phyloP scores from a whole-genome alignment of 2,329 filamentous ascomycete genomes.

The Penicillium sp. region DNA sequence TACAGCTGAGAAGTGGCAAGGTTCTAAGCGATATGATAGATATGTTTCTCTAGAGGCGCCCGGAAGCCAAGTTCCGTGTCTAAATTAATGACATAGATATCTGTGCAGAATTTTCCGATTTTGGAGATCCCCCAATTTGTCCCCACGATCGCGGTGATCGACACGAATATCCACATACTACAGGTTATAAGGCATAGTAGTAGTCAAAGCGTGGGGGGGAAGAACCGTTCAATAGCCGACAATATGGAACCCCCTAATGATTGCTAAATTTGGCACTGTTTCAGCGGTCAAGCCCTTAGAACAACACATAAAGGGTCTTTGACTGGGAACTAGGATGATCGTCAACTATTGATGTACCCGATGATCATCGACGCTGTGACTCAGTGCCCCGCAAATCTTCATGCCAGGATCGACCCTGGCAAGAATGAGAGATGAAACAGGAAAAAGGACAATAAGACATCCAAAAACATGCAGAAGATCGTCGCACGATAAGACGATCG shows the following conservation, averaged over 20 bases:
- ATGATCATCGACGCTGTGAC: constrained; percentile 12
- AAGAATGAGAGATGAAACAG: background rate
- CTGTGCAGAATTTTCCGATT: constrained; percentile 1
- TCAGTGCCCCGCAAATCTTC: constrained; percentile 17
- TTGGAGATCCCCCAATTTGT: constrained; percentile 2
- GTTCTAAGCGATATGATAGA: too few species aligned
- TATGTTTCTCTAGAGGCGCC: background rate
- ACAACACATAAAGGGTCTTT: background rate
- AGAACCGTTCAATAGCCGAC: background rate
- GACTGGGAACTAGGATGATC: constrained; percentile 9
- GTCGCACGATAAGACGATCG: constrained; percentile 1
- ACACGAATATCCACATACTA: constrained; percentile 12
- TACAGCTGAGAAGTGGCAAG: too few species aligned
- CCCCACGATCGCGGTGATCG: constrained; percentile 17
- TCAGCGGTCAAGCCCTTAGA: background rate
- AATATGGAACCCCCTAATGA: background rate
- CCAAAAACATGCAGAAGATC: background rate
- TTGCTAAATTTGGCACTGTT: background rate
- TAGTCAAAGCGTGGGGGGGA: constrained; percentile 11
- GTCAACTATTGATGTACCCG: constrained; percentile 12
- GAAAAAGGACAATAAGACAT: background rate
- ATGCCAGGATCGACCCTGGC: constrained; percentile 2
- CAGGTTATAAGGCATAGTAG: background rate
- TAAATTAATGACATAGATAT: background rate
- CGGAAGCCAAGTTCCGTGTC: constrained; percentile 11